Evolutionary conservation across 2,329 filamentous ascomycete genomes (phyloP).

Genomic region (Colletotrichum tropicicola): DNA sequence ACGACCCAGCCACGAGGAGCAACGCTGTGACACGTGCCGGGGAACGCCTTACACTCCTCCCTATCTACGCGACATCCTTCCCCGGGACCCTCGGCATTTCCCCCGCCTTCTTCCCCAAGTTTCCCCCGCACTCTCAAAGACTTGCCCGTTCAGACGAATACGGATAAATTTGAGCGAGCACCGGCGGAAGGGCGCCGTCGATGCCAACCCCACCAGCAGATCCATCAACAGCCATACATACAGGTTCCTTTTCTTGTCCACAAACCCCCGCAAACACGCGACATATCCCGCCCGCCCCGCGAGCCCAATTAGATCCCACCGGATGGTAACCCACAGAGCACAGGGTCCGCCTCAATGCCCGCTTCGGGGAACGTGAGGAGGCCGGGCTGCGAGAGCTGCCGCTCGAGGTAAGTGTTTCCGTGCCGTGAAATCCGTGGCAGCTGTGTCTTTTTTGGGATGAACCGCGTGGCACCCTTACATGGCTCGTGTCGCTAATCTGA

Average conservation of each 20-base stretch:
- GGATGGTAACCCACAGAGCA: not conserved
- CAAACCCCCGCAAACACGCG: no score
- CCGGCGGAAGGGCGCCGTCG: no score
- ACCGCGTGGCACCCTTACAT: no score
- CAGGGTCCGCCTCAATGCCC: not conserved
- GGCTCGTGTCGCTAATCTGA: not conserved
- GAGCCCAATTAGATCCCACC: not conserved
- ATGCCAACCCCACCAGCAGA: no score
- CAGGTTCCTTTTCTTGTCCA: no score
- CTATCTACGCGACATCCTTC: not conserved
- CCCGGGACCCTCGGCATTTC: not conserved
- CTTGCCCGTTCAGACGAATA: not conserved
- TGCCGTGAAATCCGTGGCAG: not conserved
- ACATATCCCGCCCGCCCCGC: no score
- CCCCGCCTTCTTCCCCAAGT: not conserved
- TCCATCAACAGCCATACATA: no score
- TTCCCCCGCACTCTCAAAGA: not conserved
- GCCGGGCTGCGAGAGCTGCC: conserved; percentile 17
- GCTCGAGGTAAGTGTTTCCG: not conserved
- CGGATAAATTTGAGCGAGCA: conserved; percentile 11
- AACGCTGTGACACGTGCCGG: no score
- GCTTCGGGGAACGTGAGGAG: not conserved
- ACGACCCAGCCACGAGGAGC: no score
- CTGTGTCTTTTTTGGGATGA: not conserved
- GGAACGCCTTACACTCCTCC: no score